Base-by-base conservation (phyloP, 1,139 yeast species). In the Pichia norvegensis region DNA sequence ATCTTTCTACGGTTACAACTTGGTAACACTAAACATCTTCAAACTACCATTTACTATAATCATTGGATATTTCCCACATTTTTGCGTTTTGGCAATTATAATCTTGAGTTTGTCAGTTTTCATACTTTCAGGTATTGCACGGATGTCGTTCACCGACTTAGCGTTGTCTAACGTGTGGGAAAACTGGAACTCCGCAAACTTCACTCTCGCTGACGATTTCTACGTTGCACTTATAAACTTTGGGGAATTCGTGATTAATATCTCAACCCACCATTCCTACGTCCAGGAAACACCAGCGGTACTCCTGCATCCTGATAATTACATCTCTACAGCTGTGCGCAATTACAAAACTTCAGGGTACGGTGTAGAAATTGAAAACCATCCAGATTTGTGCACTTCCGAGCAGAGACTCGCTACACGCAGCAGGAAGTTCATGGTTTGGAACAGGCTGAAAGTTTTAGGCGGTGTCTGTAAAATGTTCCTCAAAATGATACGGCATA, bases 201-300 rank as follows among this genome's bases (percentile, higher is more conserved):
- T 61, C 49, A 63, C 65, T 31, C 60, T 75, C 47, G 62, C 70
- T 43, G 88, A 82, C 58, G 92, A 83, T 59, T 84, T 83, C 56
- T 79, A 79, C 59, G 70, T 82, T 1, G 76, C 81, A 0, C 63
- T 81, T 46, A 68, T 78, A 54, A 78, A 77, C 53, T 61, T 79
- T 43, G 87, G 88, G 0, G 68, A 76, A 46, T 67, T 82, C 43
- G 79, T 85, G 7, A 72, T 82, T 33, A 76, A 82, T 10, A 78
- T 82, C 52, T 81, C 85, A 0, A 81, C 85, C 2, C 75, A 73
- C 50, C 76, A 80, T 17, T 78, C 84, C 50, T 83, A 81, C 58
- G 73, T 81, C 33, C 73, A 77, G 38, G 88, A 82, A 55, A 67
- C 76, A 21, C 68, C 78, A 36, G 59, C 71, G n/a, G 66, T 83